Evolutionary conservation across 805 yeast genomes (phyloP), one percentile per base, ranked within the genome.

Genomic region (Diddensiella caesifluorescens): DNA sequence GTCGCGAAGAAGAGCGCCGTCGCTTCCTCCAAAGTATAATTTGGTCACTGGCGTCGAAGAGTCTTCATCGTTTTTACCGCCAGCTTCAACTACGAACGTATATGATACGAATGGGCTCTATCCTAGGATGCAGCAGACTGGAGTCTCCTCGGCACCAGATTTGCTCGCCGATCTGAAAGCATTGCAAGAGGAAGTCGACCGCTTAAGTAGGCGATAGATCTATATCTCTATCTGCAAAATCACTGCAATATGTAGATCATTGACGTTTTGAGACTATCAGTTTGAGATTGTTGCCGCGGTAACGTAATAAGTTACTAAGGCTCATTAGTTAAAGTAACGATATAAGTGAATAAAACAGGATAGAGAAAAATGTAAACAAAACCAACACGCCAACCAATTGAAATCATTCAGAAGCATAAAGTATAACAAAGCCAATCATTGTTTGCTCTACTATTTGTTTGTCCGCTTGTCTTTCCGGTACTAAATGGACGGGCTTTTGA

Each of bases 141-240:
- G 30, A 6, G 29, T 47, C 21, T 27, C 51, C 21, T 45, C 54
- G 27, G 20, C 62, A 4, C 58, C 72, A 3, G 76, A 80, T 46
- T 74, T 81, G 18, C 60, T 82, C 50, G 79, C 80, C 35, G 83
- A 81, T 54, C 64, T 82, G 44, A 73, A 73, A 53, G 81, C 81
- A 5, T 65, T 82, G 36, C 86, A 81, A 52, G 80, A 71, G 27
- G 88, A 82, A 57, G 86, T 82, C 18, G 83, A 82, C 51, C 69
- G 71, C 39, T 63, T 81, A 33, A 49, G 50, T 22, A 38, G 41
- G n/a, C n/a, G n/a, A n/a, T n/a, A n/a, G n/a, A n/a, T n/a, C n/a
- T n/a, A n/a, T n/a, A n/a, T n/a, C n/a, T n/a, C n/a, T n/a, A n/a
- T n/a, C n/a, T n/a, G n/a, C n/a, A n/a, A n/a, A n/a, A n/a, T n/a